Percentiles rank a stretch among this genome's conserved stretches.
These are phyloP conservation scores for Thielaviopsis musarum DNA, from an alignment of 2,329 filamentous ascomycete genomes.

Conservation along the genomic window DNA sequence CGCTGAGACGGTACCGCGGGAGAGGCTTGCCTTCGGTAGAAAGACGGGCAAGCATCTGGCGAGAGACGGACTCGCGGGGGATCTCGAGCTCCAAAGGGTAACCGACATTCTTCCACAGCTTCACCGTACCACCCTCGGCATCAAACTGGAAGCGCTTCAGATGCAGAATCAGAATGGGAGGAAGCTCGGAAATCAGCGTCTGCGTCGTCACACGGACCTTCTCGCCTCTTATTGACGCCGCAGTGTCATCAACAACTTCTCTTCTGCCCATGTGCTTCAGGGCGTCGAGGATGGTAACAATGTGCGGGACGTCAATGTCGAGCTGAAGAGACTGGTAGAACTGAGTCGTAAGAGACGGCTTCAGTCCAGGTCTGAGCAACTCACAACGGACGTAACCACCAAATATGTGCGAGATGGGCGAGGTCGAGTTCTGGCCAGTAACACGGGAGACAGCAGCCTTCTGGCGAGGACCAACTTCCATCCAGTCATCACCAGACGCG, in stretches of 20 bases:
- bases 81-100: slow-evolving; percentile 93
- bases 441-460: slow-evolving; percentile 73
- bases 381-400: slow-evolving; percentile 83
- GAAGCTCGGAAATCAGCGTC: slow-evolving; percentile 80
- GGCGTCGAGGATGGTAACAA: slow-evolving; percentile 84
- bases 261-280: slow-evolving; percentile 68
- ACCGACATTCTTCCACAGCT: slow-evolving; percentile 96
- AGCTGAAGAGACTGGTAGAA: slow-evolving; percentile 89
- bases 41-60: slow-evolving; percentile 51
- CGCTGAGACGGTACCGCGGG: slow-evolving; percentile 72
- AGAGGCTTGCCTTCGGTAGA: slow-evolving; percentile 47
- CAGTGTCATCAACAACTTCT: slow-evolving; percentile 68
- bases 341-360: slow-evolving; percentile 81
- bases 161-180: slow-evolving; percentile 83
- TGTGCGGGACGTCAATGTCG: slow-evolving; percentile 74
- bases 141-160: slow-evolving; percentile 97
- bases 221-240: slow-evolving; percentile 40
- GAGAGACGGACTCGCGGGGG: slow-evolving; percentile 73
- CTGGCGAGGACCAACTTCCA: slow-evolving; percentile 87
- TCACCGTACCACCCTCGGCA: slow-evolving; percentile 70
- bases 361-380: slow-evolving; percentile 68
- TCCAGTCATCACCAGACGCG: slow-evolving; percentile 51
- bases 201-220: slow-evolving; percentile 77
- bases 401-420: slow-evolving; percentile 87
- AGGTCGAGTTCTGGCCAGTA: slow-evolving; percentile 58